Evolutionary conservation across 164 flowering plant species (phyloP).

Genomic region (Annona squamosa): DNA sequence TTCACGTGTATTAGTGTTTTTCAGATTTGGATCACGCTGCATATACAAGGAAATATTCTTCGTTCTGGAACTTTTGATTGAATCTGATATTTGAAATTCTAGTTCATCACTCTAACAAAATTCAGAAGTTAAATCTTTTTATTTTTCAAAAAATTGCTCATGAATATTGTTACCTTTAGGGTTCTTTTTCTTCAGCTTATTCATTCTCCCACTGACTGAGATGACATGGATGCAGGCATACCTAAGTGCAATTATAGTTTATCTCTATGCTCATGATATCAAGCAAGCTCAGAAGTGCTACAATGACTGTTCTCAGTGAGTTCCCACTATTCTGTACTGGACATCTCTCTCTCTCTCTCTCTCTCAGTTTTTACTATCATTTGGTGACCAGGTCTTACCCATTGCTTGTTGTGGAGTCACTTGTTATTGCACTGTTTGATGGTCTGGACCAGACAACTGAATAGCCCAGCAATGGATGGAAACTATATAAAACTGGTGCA

Average conservation of each 20-base stretch:
- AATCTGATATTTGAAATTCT: neutral
- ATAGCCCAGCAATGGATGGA: neutral
- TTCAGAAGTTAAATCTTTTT: neutral
- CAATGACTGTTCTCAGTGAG: slow-evolving; percentile 92
- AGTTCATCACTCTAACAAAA: neutral
- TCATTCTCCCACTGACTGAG: neutral
- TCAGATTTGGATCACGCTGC: neutral
- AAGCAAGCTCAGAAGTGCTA: slow-evolving; percentile 91
- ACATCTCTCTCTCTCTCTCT: no score
- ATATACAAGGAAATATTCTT: neutral
- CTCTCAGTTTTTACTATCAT: neutral
- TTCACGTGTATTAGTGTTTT: neutral
- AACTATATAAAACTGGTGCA: neutral
- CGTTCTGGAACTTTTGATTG: neutral
- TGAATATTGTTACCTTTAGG: neutral
- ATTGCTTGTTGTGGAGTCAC: neutral
- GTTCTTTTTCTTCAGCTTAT: neutral
- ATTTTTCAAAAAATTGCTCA: neutral
- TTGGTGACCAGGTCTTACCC: neutral
- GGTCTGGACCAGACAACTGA: neutral
- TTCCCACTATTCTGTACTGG: slow-evolving; percentile 9
- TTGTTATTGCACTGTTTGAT: neutral
- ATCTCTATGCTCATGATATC: slow-evolving; percentile 79
- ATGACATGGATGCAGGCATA: slow-evolving; percentile 60
- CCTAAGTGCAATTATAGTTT: slow-evolving; percentile 86